Percentiles rank a stretch among this genome's conserved stretches.
phyloP scores from a whole-genome alignment of 2,329 filamentous ascomycete genomes.

The Aspergillus aculeatinus region DNA sequence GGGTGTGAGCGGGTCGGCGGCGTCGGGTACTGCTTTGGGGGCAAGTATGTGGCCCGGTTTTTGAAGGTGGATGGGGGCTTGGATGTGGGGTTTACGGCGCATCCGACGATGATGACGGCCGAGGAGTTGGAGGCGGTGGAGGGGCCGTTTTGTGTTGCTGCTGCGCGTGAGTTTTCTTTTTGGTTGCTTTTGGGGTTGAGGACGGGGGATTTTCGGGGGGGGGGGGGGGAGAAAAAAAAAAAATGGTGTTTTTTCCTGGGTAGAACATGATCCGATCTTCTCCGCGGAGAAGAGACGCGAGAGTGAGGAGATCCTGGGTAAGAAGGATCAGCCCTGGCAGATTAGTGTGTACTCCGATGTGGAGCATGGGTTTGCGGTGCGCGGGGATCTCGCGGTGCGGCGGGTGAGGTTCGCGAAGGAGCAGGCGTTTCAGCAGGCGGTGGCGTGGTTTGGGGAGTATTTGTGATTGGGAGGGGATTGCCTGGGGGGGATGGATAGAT shows the following conservation, averaged over 20 bases:
- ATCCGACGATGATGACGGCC: slow-evolving; percentile 21
- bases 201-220: too few relatives aligned
- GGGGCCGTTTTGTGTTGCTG: slow-evolving; percentile 22
- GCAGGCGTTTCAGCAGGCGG: slow-evolving; percentile 71
- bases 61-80: slow-evolving; percentile 5
- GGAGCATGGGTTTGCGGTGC: slow-evolving; percentile 69
- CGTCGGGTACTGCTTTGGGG: slow-evolving; percentile 53
- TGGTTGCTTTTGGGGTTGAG: too few relatives aligned
- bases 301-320: slow-evolving; percentile 58
- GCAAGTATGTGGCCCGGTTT: slow-evolving; percentile 48
- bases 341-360: slow-evolving; percentile 69
- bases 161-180: slow-evolving; percentile 13
- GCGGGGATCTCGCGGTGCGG: slow-evolving; percentile 59
- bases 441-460: slow-evolving; percentile 58
- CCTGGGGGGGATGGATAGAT: too few relatives aligned
- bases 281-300: slow-evolving; percentile 59
- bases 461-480: neutral
- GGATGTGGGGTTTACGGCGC: slow-evolving; percentile 22
- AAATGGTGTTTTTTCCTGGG: slow-evolving; percentile 37
- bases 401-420: slow-evolving; percentile 67
- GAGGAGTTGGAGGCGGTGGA: slow-evolving; percentile 19
- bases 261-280: slow-evolving; percentile 62
- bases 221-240: too few relatives aligned
- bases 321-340: slow-evolving; percentile 61
- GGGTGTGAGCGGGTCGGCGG: slow-evolving; percentile 39